These are phyloP conservation scores for Daldinia eschscholtzii DNA, from an alignment of 2,329 filamentous ascomycete genomes.

Conservation along the genomic window DNA sequence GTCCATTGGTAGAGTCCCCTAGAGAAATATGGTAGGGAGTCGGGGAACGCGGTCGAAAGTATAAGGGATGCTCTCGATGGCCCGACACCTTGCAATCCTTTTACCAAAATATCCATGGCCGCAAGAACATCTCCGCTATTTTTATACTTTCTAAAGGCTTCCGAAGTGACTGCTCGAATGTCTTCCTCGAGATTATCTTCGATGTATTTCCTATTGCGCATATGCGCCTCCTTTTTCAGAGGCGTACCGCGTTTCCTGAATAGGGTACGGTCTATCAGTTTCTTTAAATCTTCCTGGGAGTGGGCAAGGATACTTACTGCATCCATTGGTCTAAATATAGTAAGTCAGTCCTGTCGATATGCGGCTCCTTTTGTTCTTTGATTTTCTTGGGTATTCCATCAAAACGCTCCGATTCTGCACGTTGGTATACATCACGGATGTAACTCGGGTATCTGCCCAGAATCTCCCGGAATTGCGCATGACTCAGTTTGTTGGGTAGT, in stretches of 20 bases:
- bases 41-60: background rate
- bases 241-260: slow-evolving; percentile 2
- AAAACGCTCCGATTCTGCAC: background rate
- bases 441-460: background rate
- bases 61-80: slow-evolving; percentile 1
- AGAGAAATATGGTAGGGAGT: background rate
- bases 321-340: slow-evolving; percentile 2
- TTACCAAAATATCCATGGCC: background rate
- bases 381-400: background rate
- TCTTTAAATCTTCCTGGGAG: no score
- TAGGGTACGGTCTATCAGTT: background rate
- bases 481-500: background rate
- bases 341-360: background rate
- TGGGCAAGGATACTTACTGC: background rate
- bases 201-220: background rate
- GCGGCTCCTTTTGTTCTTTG: background rate
- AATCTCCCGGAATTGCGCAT: background rate
- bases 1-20: background rate
- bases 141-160: background rate
- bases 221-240: background rate
- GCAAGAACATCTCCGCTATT: background rate
- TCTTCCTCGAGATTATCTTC: background rate
- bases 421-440: slow-evolving; percentile 9
- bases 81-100: background rate
- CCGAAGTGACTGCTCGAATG: background rate